A percentile compares a stretch with the other conserved stretches of the same genome.
These are phyloP conservation scores for Solanum arcanum DNA, from an alignment of 257 asterid species.

Conservation along the genomic window DNA sequence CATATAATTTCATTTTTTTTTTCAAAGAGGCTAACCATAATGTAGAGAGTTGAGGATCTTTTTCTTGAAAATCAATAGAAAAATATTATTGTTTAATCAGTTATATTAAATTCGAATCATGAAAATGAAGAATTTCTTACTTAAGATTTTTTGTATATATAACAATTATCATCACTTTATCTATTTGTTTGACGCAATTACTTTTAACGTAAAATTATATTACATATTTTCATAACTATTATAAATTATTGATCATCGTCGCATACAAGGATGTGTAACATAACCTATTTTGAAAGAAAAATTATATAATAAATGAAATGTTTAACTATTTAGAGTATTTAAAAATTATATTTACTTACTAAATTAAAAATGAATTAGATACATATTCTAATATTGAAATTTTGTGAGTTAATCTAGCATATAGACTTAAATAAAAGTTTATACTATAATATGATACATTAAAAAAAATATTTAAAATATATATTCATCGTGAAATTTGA, in stretches of 20 bases:
- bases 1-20: not conserved
- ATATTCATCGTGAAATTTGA: no score
- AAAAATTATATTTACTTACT: not conserved
- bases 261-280: not conserved
- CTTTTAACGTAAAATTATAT: not conserved
- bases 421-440: not conserved
- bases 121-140: not conserved
- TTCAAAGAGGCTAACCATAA: not conserved
- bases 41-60: not conserved
- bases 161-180: not conserved
- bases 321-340: not conserved
- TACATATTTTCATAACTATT: not conserved
- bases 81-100: not conserved
- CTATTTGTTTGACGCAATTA: not conserved
- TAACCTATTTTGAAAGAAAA: not conserved
- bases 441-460: not conserved
- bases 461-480: not conserved
- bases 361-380: not conserved
- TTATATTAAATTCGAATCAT: not conserved
- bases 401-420: not conserved
- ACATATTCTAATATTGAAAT: not conserved
- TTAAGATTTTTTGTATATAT: not conserved
- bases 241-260: not conserved
- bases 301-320: not conserved
- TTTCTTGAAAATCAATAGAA: not conserved